phyloP scores from a whole-genome alignment of 164 flowering plant species.

The Stephania yunnanensis region DNA sequence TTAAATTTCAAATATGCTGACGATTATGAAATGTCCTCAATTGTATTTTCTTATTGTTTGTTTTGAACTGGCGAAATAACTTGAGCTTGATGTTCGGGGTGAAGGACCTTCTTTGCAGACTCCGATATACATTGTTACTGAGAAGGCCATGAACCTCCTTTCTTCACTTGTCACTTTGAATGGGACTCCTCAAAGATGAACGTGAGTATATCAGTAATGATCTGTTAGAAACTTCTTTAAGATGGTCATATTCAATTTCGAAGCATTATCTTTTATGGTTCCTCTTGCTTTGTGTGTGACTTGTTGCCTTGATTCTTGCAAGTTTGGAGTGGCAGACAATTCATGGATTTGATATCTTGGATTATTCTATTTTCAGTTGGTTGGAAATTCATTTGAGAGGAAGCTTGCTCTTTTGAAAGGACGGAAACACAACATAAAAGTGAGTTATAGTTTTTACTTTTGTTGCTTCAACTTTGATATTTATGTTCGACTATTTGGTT shows the following conservation, averaged over 20 bases:
- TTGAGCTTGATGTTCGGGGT: constrained; percentile 39
- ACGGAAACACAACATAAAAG: constrained; percentile 28
- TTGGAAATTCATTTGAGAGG: constrained; percentile 67
- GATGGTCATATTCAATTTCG: neutral
- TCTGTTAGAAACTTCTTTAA: neutral
- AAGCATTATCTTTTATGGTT: neutral
- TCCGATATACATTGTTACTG: constrained; percentile 52
- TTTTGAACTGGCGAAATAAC: constrained; percentile 45
- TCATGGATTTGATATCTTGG: neutral
- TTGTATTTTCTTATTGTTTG: neutral
- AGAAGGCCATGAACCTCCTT: too few relatives aligned
- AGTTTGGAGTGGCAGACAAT: neutral
- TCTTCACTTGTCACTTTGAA: too few relatives aligned
- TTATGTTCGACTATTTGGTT: neutral
- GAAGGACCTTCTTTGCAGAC: constrained; percentile 47
- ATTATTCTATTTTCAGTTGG: constrained; percentile 37
- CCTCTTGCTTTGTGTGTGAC: neutral
- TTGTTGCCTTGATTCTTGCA: neutral
- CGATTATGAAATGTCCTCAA: too few relatives aligned
- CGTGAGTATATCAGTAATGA: too few relatives aligned
- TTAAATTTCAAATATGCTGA: too few relatives aligned
- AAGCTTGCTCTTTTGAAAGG: constrained; percentile 67
- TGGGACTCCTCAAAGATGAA: too few relatives aligned
- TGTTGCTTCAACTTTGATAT: neutral
- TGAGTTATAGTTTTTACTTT: constrained; percentile 21